Evolutionary conservation across 2,329 filamentous ascomycete species (phyloP).

Genomic region (Akanthomyces lecanii): DNA sequence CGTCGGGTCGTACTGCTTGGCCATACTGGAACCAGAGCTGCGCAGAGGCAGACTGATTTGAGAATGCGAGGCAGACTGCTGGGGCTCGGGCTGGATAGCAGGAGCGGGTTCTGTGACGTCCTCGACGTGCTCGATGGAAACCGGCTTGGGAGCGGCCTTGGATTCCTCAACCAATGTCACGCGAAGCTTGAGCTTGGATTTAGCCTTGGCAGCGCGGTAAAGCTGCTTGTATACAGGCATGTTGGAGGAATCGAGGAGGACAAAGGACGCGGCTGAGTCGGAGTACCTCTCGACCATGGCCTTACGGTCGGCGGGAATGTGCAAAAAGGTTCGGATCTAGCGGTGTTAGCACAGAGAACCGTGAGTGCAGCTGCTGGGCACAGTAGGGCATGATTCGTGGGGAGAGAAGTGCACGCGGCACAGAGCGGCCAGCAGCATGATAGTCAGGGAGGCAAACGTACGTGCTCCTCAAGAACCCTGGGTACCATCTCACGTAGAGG

Average conservation of each 20-base stretch:
- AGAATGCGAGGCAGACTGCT: slow-evolving; percentile 22
- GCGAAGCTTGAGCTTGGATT: slow-evolving; percentile 91
- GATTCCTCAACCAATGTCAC: slow-evolving; percentile 48
- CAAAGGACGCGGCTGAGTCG: slow-evolving; percentile 79
- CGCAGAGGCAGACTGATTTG: slow-evolving; percentile 25
- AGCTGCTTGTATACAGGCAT: slow-evolving; percentile 90
- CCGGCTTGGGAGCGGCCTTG: slow-evolving; percentile 35
- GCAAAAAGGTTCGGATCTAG: slow-evolving; percentile 35
- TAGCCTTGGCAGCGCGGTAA: slow-evolving; percentile 93
- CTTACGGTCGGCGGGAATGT: slow-evolving; percentile 31
- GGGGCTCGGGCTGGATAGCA: slow-evolving; percentile 19
- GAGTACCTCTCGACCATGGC: slow-evolving; percentile 86
- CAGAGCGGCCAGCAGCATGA: not conserved
- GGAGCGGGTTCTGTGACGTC: slow-evolving; percentile 39
- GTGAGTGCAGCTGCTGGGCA: not conserved
- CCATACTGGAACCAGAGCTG: slow-evolving; percentile 22
- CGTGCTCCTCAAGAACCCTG: slow-evolving; percentile 73
- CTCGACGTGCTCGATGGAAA: slow-evolving; percentile 53
- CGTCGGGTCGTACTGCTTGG: slow-evolving; percentile 26
- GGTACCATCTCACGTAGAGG: slow-evolving; percentile 79
- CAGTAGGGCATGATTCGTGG: not conserved
- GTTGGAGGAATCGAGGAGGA: slow-evolving; percentile 74
- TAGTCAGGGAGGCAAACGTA: slow-evolving; percentile 46
- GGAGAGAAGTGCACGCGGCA: not conserved
- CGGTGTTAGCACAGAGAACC: slow-evolving; percentile 5